Base-by-base conservation (phyloP, 1,284 basidiomycete species). In the Heterobasidion occidentale region DNA sequence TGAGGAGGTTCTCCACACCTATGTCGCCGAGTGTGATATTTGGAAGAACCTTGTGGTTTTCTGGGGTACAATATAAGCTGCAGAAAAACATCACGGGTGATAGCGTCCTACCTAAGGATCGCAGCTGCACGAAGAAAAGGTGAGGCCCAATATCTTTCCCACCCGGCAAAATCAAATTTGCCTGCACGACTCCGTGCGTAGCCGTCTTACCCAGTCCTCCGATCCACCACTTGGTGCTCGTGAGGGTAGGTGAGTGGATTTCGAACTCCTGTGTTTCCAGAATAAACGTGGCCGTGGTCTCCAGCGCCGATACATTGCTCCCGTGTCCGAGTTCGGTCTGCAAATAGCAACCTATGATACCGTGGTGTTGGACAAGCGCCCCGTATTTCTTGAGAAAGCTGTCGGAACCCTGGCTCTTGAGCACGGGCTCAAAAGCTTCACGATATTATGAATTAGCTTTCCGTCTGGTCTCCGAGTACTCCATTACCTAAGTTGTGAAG, bases 221-320 rank as follows among this genome's bases (percentile, higher is more conserved):
- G 58, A 88, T 80, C 90, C 90, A 93, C 90, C 90, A 93, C 67
- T 93, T 93, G 55, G 78, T 83, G 54, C 86, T 86, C 1, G 88
- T 90, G 49, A 90, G 65, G 0, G 85, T 86, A 0, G 90, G 90
- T 0, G 87, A 88, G 67, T 92, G 77, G 38, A 93, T 81, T 55
- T 88, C 81, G 61, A 92, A 92, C 63, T 88, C 83, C 58, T 80
- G 72, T 0, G 79, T 81, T n/a, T 77, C 76, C 0, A 81, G 78
- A 36, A 89, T 72, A 68, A 84, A 93, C 0, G 86, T 90, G 6
- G 89, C 88, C 0, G 85, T 90, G 0, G 91, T 92, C 69, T 93
- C 90, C 34, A 93, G 74, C 3, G 74, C 69, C 8, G 76, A 68
- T 1, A 91, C 84, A 62, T 89, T 88, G 0, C 84, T 84, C 4